Base-by-base conservation (phyloP, 2,329 filamentous ascomycete genomes). In the Talaromyces pinophilus region DNA sequence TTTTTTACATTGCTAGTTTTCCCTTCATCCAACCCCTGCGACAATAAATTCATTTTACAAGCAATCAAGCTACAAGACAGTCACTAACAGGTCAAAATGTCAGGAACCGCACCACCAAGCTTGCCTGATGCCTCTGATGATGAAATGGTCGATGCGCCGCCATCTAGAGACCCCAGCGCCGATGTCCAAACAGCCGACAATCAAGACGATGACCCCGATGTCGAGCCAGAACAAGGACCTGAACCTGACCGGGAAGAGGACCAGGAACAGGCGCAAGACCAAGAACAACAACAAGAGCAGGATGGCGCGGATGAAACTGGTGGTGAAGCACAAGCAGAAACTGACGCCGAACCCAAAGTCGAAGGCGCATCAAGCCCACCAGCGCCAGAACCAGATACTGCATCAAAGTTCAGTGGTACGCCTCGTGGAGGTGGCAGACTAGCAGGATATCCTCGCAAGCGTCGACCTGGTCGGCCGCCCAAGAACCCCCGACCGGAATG, bases 401-500 rank as follows among this genome's bases (percentile, higher is more conserved):
- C 75, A 65, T 83, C 79, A 72, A 81, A 72, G 68, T 81, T 75
- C 70, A 80, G 83, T 46, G 62, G 62, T 3, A 88, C 88, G 30
- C 87, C 81, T 63, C 71, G 86, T 84, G 80, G 72, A 67, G 73
- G 75, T 50, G 74, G 80, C 46, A 72, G 77, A 48, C 84, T 77
- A 71, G 85, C 86, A 28, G 84, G 90, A 55, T 85, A 92, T 59
- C 83, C 84, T 63, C 87, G 90, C 73, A 91, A 91, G 78, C 84
- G 85, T 71, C 88, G 92, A 62, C 85, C 93, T n/a, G 93, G 93
- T 22, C 87, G 93, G 13, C 92, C 92, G 2, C 92, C 92, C 0
- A 96, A 95, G 84, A 93, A 93, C 76, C 86, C 88, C 60, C 91
- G 91, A 0, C 87, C 92, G 3, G 92, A 92, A 75, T 94, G 90